Conservation (phyloP, 768 basidiomycete genomes). For the Gloeopeniophorella convolvens region DNA sequence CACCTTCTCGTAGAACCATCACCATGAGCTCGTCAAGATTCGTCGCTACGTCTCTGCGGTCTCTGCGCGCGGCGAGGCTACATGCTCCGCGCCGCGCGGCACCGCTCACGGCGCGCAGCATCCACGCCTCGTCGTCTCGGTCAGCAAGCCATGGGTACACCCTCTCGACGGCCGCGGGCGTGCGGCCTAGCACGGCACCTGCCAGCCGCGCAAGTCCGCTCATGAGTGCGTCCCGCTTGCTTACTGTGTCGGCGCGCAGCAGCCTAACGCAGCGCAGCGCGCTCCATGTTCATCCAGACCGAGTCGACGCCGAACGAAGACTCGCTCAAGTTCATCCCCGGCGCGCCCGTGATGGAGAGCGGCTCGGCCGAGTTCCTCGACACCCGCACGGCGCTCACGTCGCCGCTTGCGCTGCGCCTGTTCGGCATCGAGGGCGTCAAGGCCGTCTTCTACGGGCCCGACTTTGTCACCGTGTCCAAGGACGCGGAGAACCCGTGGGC, state of each 20-base stretch:
- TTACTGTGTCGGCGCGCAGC: background rate
- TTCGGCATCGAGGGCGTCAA: conserved; percentile 93
- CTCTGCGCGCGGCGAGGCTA: background rate
- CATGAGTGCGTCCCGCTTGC: conserved; percentile 30
- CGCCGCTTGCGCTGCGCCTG: conserved; percentile 89
- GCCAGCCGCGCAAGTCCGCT: conserved; percentile 19
- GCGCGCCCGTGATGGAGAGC: conserved; percentile 77
- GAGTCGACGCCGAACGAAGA: conserved; percentile 97
- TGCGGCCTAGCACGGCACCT: conserved; percentile 8
- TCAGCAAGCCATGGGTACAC: conserved; percentile 4
- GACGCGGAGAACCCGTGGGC: conserved; percentile 81
- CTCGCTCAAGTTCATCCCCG: conserved; percentile 97
- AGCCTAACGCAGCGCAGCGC: conserved; percentile 35
- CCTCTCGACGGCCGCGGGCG: conserved; percentile 5
- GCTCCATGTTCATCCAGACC: conserved; percentile 98
- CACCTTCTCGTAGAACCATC: background rate
- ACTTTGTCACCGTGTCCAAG: conserved; percentile 96
- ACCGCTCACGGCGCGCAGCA: background rate
- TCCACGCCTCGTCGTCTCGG: conserved; percentile 3
- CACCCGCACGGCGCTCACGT: conserved; percentile 76
- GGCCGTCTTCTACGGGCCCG: conserved; percentile 91
- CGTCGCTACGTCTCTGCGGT: background rate
- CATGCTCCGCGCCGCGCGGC: background rate
- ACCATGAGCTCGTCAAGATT: conserved; percentile 5
- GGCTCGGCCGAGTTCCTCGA: conserved; percentile 95